Evolutionary conservation across 225 moss, liverwort and hornwort species (phyloP).

Genomic region (Rhytidiadelphus loreus): DNA sequence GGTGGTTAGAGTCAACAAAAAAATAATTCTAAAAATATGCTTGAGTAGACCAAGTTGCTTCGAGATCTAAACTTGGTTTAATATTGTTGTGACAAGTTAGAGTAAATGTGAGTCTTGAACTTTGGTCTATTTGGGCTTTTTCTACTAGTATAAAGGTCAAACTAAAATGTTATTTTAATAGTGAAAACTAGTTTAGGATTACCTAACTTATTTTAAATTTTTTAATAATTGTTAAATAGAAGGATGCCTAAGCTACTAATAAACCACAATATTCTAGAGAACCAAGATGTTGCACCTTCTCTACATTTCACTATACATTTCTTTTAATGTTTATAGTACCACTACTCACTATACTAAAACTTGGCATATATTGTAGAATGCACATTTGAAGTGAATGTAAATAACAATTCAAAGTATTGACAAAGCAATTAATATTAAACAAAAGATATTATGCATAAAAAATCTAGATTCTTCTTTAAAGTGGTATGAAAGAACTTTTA

Average conservation of each 20-base stretch:
- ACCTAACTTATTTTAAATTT: too few species aligned
- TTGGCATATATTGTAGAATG: not conserved
- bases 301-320: not conserved
- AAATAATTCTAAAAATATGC: too few species aligned
- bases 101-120: not conserved
- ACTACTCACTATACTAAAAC: not conserved
- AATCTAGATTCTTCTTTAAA: too few species aligned
- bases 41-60: too few species aligned
- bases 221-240: not conserved
- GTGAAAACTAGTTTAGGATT: too few species aligned
- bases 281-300: not conserved
- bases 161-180: not conserved
- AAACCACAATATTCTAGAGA: not conserved
- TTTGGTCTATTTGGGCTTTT: not conserved
- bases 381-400: not conserved
- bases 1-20: fast-evolving
- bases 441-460: too few species aligned
- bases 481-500: not conserved
- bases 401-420: too few species aligned
- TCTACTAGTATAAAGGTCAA: not conserved
- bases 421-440: too few species aligned
- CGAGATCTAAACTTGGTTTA: too few species aligned
- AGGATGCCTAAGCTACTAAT: not conserved
- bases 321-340: not conserved
- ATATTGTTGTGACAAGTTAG: too few species aligned